phyloP scores from a whole-genome alignment of 2,329 filamentous ascomycete genomes.

The Bipolaris victoriae region DNA sequence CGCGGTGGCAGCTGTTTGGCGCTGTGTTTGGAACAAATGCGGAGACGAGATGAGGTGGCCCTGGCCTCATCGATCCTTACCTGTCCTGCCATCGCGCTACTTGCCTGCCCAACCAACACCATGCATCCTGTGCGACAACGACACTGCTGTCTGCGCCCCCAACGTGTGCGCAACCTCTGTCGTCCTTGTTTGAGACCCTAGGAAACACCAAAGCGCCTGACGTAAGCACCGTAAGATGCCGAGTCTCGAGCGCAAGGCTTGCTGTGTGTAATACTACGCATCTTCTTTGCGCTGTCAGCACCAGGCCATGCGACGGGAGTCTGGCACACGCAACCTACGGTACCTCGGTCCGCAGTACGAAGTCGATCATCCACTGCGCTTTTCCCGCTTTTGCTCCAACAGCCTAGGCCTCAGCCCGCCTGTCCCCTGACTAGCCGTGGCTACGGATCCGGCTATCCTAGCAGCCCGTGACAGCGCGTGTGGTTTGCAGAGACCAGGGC shows the following conservation, averaged over 20 bases:
- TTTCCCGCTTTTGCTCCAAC: background rate
- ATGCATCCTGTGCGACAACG: conserved; percentile 7
- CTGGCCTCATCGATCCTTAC: conserved; percentile 9
- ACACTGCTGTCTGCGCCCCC: no score
- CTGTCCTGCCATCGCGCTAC: conserved; percentile 8
- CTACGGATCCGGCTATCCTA: background rate
- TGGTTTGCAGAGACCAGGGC: background rate
- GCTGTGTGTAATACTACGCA: background rate
- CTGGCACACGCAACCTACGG: background rate
- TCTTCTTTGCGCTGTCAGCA: background rate
- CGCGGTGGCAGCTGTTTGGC: conserved; percentile 9
- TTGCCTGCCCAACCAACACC: conserved; percentile 1
- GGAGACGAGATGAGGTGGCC: conserved; percentile 13
- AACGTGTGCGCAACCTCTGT: no score
- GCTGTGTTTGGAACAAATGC: conserved; percentile 14
- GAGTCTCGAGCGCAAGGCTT: background rate
- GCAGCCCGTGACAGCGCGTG: conserved; percentile 6
- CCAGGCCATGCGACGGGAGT: background rate
- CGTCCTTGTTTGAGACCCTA: background rate
- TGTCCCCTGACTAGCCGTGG: conserved; percentile 1
- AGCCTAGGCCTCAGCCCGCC: background rate
- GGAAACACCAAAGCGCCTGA: background rate
- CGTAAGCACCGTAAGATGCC: background rate
- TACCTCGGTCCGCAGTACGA: conserved; percentile 1
- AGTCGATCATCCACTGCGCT: background rate